These are phyloP conservation scores for Venturia pyrina DNA, from an alignment of 2,329 filamentous ascomycete genomes.

Conservation along the genomic window DNA sequence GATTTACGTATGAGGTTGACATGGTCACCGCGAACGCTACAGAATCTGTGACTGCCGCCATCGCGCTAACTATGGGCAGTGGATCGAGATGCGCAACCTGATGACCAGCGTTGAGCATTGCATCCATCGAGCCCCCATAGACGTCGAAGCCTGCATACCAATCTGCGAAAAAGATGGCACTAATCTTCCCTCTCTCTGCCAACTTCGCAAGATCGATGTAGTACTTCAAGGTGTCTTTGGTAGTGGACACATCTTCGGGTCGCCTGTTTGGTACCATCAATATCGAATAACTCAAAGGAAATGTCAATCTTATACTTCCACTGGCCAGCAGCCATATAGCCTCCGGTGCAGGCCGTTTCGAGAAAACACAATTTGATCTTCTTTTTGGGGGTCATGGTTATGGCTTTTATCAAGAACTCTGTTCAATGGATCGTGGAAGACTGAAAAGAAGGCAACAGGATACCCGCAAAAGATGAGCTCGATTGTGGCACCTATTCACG, in stretches of 20 bases:
- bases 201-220: conserved; percentile 12
- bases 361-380: conserved; percentile 10
- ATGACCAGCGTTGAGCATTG: not conserved
- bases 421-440: too few species aligned
- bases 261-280: not conserved
- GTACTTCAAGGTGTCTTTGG: conserved; percentile 12
- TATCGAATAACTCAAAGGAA: not conserved
- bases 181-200: conserved; percentile 10
- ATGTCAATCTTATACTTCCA: conserved; percentile 7
- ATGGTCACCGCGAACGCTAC: not conserved
- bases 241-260: conserved; percentile 10
- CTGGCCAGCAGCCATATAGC: conserved; percentile 13
- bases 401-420: not conserved
- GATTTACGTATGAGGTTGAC: not conserved
- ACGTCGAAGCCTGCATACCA: conserved; percentile 12
- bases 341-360: conserved; percentile 7
- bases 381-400: not conserved
- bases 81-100: conserved; percentile 2
- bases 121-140: not conserved
- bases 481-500: not conserved
- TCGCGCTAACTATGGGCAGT: not conserved
- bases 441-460: not conserved
- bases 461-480: not conserved
- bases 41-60: not conserved
- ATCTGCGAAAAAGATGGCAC: conserved; percentile 12